Conservation (phyloP, 2,329 filamentous ascomycete genomes). For the Xylogone sp. region DNA sequence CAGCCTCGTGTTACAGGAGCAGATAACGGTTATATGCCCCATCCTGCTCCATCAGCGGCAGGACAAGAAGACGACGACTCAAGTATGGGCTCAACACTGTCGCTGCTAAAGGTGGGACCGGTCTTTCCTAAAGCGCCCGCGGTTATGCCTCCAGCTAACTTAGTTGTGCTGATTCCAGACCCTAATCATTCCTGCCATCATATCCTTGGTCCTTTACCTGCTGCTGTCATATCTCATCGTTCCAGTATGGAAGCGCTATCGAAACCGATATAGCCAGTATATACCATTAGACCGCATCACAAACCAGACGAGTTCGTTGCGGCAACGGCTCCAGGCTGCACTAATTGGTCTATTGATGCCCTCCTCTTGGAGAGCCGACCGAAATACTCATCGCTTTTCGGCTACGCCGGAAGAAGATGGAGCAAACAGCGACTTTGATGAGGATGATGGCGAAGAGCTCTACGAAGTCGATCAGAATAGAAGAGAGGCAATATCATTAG, state of each 20-base stretch:
- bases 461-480: conserved; percentile 50
- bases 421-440: conserved; percentile 51
- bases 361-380: conserved; percentile 44
- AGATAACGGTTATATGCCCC: conserved; percentile 21
- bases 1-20: conserved; percentile 3
- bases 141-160: conserved; percentile 8
- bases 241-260: conserved; percentile 67
- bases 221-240: conserved; percentile 60
- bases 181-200: conserved; percentile 64
- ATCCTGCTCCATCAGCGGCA: conserved; percentile 23
- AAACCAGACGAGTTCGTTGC: conserved; percentile 50
- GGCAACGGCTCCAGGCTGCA: conserved; percentile 44
- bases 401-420: conserved; percentile 32
- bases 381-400: conserved; percentile 35
- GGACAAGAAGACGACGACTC: conserved; percentile 23
- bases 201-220: conserved; percentile 67
- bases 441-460: conserved; percentile 68
- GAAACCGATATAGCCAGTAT: conserved; percentile 69
- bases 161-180: conserved; percentile 44
- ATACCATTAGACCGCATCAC: conserved; percentile 64
- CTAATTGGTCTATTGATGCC: conserved; percentile 39
- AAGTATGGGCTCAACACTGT: conserved; percentile 22
- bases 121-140: neutral
- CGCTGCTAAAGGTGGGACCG: conserved; percentile 24
- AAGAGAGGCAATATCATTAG: conserved; percentile 35